These are phyloP conservation scores for Solanum bulbocastanum DNA, from an alignment of 257 asterid species.

Conservation along the genomic window DNA sequence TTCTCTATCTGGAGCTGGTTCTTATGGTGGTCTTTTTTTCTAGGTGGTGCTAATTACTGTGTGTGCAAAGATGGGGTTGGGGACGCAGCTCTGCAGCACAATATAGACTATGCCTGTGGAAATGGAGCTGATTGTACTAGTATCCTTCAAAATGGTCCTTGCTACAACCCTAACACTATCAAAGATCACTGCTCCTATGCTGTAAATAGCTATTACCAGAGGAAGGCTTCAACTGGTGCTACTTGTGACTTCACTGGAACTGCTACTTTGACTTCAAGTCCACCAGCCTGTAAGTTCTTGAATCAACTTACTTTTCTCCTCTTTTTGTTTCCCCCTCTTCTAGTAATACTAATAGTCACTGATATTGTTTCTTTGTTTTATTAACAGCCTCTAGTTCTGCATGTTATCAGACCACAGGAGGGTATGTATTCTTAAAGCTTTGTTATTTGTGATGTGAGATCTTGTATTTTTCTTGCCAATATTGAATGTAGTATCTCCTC, in stretches of 20 bases:
- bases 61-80: conserved; percentile 43
- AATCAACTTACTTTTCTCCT: not conserved
- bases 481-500: not conserved
- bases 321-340: not conserved
- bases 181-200: conserved; percentile 85
- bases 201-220: conserved; percentile 81
- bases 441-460: not conserved
- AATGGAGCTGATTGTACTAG: conserved; percentile 64
- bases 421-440: conserved; percentile 26
- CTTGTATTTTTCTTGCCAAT: not conserved
- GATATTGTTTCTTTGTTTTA: not conserved
- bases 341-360: not conserved
- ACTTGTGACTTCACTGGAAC: conserved; percentile 68
- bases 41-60: conserved; percentile 56
- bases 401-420: conserved; percentile 47
- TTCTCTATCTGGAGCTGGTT: conserved; percentile 10
- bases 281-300: conserved; percentile 37
- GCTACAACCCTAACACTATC: conserved; percentile 65
- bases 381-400: conserved; percentile 35
- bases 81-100: conserved; percentile 36
- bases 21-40: not conserved
- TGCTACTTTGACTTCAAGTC: conserved; percentile 22
- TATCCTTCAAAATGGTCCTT: conserved; percentile 51
- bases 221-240: conserved; percentile 23
- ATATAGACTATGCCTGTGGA: conserved; percentile 89